Percentiles rank a stretch among this genome's conserved stretches.
Conservation (phyloP, 106 monocot species). For the Cymbidium sinense region DNA sequence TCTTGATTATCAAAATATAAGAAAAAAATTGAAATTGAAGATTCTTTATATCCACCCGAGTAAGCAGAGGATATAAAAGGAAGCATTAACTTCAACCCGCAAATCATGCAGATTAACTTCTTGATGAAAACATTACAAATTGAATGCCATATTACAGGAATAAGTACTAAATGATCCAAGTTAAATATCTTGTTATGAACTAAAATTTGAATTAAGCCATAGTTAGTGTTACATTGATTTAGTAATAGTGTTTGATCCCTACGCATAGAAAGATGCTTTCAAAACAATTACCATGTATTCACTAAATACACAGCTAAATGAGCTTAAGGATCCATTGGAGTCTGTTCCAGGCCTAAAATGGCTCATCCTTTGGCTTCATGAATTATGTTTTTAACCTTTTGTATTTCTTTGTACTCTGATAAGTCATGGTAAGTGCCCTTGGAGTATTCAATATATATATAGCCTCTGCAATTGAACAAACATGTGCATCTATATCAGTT, state of each 20-base stretch:
- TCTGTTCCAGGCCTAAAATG: background rate
- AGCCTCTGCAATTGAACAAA: background rate
- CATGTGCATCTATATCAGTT: background rate
- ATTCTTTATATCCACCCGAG: no score
- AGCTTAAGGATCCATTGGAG: background rate
- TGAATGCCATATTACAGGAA: no score
- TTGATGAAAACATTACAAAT: no score
- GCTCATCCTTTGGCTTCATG: no score
- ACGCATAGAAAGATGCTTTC: background rate
- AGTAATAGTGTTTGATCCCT: background rate
- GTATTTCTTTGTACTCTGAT: no score
- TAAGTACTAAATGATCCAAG: background rate
- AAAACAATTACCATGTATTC: background rate
- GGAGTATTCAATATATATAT: background rate
- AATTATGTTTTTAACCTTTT: no score
- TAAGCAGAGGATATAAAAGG: no score
- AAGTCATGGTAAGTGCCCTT: no score
- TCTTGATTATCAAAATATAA: no score
- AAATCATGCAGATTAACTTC: background rate
- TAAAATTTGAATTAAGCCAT: background rate
- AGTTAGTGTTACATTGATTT: background rate
- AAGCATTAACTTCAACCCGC: background rate
- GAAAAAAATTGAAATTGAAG: no score
- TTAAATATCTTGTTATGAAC: background rate
- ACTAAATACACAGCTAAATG: background rate